phyloP scores from a whole-genome alignment of 1,139 yeast species.

The Hansenula sp. region DNA sequence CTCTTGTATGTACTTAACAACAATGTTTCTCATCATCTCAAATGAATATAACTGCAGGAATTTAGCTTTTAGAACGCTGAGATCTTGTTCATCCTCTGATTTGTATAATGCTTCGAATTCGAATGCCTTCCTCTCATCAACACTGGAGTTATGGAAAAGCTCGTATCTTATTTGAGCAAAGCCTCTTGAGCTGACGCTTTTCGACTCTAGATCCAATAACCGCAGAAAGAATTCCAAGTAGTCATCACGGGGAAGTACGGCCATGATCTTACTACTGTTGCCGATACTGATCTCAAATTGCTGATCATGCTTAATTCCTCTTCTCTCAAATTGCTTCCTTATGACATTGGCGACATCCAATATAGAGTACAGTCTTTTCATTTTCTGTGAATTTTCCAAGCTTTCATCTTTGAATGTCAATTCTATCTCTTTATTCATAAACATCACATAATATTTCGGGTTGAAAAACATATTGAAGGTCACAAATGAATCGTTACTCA shows the following conservation, averaged over 20 bases:
- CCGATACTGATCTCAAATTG: neutral
- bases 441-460: neutral
- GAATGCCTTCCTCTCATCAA: neutral
- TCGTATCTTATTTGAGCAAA: neutral
- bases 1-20: constrained; percentile 9
- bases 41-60: constrained; percentile 13
- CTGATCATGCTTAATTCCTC: neutral
- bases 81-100: neutral
- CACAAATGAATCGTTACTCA: neutral
- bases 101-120: constrained; percentile 8
- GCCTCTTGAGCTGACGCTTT: neutral
- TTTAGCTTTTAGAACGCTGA: constrained; percentile 2
- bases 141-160: neutral
- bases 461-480: neutral
- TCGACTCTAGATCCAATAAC: neutral
- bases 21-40: constrained; percentile 15
- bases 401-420: neutral
- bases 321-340: neutral
- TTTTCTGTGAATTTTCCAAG: neutral
- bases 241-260: neutral
- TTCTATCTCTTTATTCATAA: neutral
- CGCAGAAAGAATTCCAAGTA: neutral
- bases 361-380: neutral
- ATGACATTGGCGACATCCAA: neutral
- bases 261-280: neutral